phyloP scores from a whole-genome alignment of 306 rosid genomes.

The Prunus mume region DNA sequence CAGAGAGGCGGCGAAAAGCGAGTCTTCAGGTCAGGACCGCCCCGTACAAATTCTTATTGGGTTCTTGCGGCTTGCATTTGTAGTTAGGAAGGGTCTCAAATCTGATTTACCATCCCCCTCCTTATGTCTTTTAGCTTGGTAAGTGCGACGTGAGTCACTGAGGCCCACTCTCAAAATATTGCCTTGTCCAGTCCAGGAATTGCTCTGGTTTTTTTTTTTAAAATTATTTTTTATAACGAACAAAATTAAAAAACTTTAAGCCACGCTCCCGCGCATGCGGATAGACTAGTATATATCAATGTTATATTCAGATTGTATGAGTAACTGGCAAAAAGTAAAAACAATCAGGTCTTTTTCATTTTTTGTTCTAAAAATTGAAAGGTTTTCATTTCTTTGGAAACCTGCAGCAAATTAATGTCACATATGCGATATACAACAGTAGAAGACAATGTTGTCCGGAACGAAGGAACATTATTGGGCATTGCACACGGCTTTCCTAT shows the following conservation, averaged over 20 bases:
- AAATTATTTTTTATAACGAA: too few species aligned
- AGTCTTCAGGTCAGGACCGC: background rate
- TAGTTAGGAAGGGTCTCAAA: too few species aligned
- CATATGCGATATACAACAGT: background rate
- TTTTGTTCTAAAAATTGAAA: background rate
- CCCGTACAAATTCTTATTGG: background rate
- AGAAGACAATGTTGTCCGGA: background rate
- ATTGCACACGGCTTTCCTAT: background rate
- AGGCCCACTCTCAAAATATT: background rate
- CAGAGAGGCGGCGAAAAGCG: background rate
- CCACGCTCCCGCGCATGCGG: too few species aligned
- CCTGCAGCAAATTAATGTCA: background rate
- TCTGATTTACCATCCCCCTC: too few species aligned
- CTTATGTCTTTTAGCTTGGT: background rate
- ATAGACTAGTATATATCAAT: too few species aligned
- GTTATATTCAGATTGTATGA: too few species aligned
- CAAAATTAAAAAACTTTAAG: too few species aligned
- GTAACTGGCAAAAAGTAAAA: too few species aligned
- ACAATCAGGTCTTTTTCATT: too few species aligned
- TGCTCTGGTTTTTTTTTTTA: too few species aligned
- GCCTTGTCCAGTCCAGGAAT: too few species aligned
- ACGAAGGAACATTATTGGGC: background rate
- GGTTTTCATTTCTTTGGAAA: background rate
- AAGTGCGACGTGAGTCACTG: background rate
- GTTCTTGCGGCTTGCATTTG: background rate